Evolutionary conservation across 23 red algal genomes (phyloP).

Genomic region (Pyropia yezoensis): DNA sequence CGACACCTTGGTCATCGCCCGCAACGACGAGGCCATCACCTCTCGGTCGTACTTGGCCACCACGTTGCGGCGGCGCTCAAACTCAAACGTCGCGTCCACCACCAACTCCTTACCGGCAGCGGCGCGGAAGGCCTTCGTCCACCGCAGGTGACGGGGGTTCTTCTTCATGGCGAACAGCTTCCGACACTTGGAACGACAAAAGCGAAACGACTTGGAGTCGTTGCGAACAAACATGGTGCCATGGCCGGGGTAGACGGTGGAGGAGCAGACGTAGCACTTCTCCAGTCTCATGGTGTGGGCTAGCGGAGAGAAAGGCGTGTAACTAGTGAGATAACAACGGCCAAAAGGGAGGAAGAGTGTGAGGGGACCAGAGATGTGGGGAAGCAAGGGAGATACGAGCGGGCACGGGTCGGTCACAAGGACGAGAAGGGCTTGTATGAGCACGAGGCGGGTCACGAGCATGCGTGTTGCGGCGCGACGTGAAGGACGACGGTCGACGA

Average conservation of each 20-base stretch:
- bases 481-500: too few species aligned
- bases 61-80: slow-evolving; percentile 64
- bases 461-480: too few species aligned
- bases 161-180: slow-evolving; percentile 77
- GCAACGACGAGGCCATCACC: slow-evolving; percentile 60
- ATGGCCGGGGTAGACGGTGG: slow-evolving; percentile 92
- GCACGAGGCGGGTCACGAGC: too few species aligned
- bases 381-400: too few species aligned
- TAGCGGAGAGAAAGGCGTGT: neutral
- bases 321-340: neutral
- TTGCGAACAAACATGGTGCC: slow-evolving; percentile 89
- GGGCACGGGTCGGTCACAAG: too few species aligned
- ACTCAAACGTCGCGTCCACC: slow-evolving; percentile 73
- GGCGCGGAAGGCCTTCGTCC: slow-evolving; percentile 91
- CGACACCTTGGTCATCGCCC: slow-evolving; percentile 61
- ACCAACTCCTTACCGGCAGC: slow-evolving; percentile 93
- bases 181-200: slow-evolving; percentile 95
- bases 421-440: too few species aligned
- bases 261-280: slow-evolving; percentile 94
- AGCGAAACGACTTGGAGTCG: slow-evolving; percentile 81
- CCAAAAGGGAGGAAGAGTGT: too few species aligned
- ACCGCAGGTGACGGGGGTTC: slow-evolving; percentile 90
- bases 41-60: slow-evolving; percentile 86
- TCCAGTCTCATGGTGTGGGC: slow-evolving; percentile 65
- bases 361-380: too few species aligned